Percentiles rank a stretch among this genome's conserved stretches.
Evolutionary conservation across 2,329 filamentous ascomycete genomes (phyloP).

Genomic region (Penicillium sp.): DNA sequence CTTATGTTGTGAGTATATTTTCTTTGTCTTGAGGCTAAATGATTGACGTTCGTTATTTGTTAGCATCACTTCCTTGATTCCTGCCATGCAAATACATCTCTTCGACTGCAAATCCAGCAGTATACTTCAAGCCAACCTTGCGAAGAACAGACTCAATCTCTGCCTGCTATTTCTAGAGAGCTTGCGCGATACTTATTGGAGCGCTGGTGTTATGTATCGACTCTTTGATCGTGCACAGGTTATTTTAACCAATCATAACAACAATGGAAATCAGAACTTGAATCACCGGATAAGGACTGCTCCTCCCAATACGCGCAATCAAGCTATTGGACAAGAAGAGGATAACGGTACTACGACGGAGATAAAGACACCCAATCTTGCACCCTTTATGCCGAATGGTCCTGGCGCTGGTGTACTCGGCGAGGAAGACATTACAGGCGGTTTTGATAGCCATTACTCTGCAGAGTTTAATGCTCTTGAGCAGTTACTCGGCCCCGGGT

Average conservation of each 20-base stretch:
- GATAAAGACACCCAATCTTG: not conserved
- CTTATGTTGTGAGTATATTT: slow-evolving; percentile 2
- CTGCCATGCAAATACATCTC: slow-evolving; percentile 4
- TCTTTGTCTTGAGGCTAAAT: not conserved
- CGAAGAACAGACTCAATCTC: not conserved
- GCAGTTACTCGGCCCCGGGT: not conserved
- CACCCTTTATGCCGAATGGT: not conserved
- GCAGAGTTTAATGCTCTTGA: not conserved
- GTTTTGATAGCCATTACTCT: not conserved
- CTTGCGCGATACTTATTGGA: slow-evolving; percentile 4
- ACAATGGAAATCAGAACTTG: not conserved
- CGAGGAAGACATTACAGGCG: not conserved
- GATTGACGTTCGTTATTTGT: not conserved
- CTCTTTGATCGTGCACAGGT: slow-evolving; percentile 1
- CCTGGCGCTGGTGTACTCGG: not conserved
- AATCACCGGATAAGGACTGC: not conserved
- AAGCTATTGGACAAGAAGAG: not conserved
- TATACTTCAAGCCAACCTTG: not conserved
- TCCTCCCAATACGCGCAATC: not conserved
- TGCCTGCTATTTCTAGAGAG: slow-evolving; percentile 1
- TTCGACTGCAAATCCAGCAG: slow-evolving; percentile 2
- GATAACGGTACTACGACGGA: not conserved
- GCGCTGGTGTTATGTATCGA: slow-evolving; percentile 2
- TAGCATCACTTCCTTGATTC: slow-evolving; percentile 4
- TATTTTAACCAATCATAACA: not conserved